A percentile compares a stretch with the other conserved stretches of the same genome.
These are phyloP conservation scores for Aspergillus thermomutatus DNA, from an alignment of 2,329 filamentous ascomycete genomes.

Conservation along the genomic window DNA sequence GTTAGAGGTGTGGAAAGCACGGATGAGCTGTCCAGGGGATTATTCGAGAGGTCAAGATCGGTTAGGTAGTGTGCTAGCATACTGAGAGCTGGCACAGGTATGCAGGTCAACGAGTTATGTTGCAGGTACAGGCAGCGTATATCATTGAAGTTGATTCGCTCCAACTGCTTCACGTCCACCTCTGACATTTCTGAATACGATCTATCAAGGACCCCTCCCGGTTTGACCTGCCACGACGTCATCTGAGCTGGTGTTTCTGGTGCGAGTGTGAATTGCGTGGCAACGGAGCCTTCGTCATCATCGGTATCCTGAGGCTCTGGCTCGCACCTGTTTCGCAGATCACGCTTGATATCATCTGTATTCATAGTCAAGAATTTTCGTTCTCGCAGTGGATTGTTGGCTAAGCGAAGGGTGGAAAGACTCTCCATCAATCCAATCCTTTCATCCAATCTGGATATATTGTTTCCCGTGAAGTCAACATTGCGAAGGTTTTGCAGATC, in stretches of 20 bases:
- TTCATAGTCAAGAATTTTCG: slow-evolving; percentile 79
- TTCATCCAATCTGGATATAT: slow-evolving; percentile 71
- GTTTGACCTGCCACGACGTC: slow-evolving; percentile 36
- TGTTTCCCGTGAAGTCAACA: slow-evolving; percentile 81
- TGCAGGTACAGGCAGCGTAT: slow-evolving; percentile 65
- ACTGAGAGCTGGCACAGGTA: slow-evolving; percentile 66
- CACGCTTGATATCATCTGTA: slow-evolving; percentile 76
- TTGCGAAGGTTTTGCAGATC: slow-evolving; percentile 66
- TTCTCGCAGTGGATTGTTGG: slow-evolving; percentile 86
- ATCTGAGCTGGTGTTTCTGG: slow-evolving; percentile 42
- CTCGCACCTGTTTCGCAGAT: slow-evolving; percentile 62
- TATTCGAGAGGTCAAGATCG: slow-evolving; percentile 70
- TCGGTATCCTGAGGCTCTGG: slow-evolving; percentile 43
- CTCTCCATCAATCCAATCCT: slow-evolving; percentile 76
- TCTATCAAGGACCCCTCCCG: slow-evolving; percentile 59
- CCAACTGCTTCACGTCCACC: slow-evolving; percentile 49
- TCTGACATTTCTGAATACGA: slow-evolving; percentile 62
- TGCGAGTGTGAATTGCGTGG: slow-evolving; percentile 39
- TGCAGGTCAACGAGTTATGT: slow-evolving; percentile 68
- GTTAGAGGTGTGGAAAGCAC: slow-evolving; percentile 66
- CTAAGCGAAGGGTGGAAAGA: slow-evolving; percentile 70
- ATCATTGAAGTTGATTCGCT: slow-evolving; percentile 45
- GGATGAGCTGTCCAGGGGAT: slow-evolving; percentile 62
- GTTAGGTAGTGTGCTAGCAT: slow-evolving; percentile 69
- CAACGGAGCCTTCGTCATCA: slow-evolving; percentile 39